These are phyloP conservation scores for Sporothrix pseudoabietina DNA, from an alignment of 2,329 filamentous ascomycete genomes.

Conservation along the genomic window DNA sequence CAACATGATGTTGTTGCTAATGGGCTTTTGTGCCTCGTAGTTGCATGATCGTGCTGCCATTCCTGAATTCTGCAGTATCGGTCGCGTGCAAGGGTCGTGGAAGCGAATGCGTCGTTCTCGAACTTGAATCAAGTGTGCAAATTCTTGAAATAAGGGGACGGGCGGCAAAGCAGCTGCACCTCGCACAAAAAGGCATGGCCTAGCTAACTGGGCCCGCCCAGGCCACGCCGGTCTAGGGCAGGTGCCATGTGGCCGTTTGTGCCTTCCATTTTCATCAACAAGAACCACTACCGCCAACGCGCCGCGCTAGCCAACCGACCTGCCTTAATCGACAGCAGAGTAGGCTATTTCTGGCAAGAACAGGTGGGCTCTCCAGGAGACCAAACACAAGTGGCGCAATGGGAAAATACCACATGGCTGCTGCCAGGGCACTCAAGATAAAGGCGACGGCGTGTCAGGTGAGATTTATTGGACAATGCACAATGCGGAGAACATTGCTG, in stretches of 20 bases:
- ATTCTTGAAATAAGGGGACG: background rate
- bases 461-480: background rate
- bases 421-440: background rate
- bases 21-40: background rate
- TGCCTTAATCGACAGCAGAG: slow-evolving; percentile 10
- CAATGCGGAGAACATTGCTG: background rate
- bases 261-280: slow-evolving; percentile 18
- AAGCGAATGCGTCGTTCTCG: background rate
- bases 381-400: slow-evolving; percentile 9
- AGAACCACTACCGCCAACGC: background rate
- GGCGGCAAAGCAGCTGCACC: background rate
- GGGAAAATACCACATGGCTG: background rate
- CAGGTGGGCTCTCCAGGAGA: background rate
- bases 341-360: background rate
- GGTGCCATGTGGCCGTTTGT: slow-evolving; percentile 5
- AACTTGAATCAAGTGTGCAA: background rate
- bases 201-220: background rate
- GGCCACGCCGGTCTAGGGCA: background rate
- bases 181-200: background rate
- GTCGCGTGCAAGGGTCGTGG: background rate
- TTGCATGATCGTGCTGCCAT: background rate
- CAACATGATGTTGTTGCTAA: background rate
- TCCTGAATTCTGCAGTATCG: background rate
- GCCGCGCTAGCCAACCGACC: background rate
- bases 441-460: background rate